phyloP scores from a whole-genome alignment of 1,284 basidiomycete species.

The Ganoderma lucidum region DNA sequence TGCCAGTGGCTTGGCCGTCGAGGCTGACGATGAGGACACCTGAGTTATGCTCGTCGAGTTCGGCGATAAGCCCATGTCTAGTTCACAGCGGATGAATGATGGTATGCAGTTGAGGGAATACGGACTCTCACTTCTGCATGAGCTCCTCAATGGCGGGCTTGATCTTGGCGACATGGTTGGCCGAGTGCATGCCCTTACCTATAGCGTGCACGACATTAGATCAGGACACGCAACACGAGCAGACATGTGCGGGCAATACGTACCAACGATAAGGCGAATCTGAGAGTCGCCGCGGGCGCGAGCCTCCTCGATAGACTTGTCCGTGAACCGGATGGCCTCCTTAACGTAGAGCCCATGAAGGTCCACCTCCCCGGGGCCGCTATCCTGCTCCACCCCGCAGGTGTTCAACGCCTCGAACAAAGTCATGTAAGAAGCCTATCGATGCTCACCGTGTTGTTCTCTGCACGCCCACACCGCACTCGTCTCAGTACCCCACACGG shows the following conservation, averaged over 20 bases:
- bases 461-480: neutral
- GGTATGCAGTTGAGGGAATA: neutral
- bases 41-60: conserved; percentile 83
- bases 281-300: conserved; percentile 71
- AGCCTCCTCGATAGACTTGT: conserved; percentile 74
- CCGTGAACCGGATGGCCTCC: conserved; percentile 83
- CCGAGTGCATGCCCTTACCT: conserved; percentile 85
- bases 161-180: conserved; percentile 84
- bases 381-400: conserved; percentile 55
- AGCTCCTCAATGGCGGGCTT: conserved; percentile 93
- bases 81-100: neutral
- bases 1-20: conserved; percentile 51
- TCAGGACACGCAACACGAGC: neutral
- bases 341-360: conserved; percentile 94
- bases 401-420: conserved; percentile 6
- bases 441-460: neutral
- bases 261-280: conserved; percentile 89
- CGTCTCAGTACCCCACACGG: neutral
- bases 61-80: conserved; percentile 78
- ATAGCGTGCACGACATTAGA: neutral
- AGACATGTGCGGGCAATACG: conserved; percentile 39
- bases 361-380: conserved; percentile 81
- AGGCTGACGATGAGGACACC: conserved; percentile 91
- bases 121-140: conserved; percentile 72
- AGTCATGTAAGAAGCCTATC: neutral